phyloP scores from a whole-genome alignment of 768 basidiomycete species.

The Suillus variegatus region DNA sequence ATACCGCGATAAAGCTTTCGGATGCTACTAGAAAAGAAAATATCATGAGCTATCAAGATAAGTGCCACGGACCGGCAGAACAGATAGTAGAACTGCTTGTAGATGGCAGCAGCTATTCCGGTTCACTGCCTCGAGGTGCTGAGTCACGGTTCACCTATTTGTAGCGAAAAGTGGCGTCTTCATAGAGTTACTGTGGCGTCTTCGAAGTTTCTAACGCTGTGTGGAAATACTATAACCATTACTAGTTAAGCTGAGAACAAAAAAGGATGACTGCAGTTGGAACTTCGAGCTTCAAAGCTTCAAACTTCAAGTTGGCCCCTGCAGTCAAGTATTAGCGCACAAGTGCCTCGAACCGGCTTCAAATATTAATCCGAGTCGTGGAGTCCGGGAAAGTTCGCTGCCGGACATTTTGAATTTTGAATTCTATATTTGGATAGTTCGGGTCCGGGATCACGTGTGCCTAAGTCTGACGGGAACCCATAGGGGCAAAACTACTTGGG shows the following conservation, averaged over 20 bases:
- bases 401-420: too few species aligned
- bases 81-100: neutral
- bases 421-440: too few species aligned
- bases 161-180: constrained; percentile 14
- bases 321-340: too few species aligned
- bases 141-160: constrained; percentile 43
- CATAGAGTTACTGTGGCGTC: too few species aligned
- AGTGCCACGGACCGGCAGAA: neutral
- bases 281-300: neutral
- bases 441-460: too few species aligned
- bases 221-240: too few species aligned
- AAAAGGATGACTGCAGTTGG: neutral
- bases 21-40: neutral
- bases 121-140: neutral
- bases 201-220: neutral
- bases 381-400: too few species aligned
- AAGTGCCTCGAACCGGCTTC: too few species aligned
- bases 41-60: neutral
- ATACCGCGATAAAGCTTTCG: neutral
- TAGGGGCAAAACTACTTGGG: too few species aligned
- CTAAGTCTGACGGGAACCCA: too few species aligned
- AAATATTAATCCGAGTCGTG: too few species aligned
- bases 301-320: too few species aligned
- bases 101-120: neutral
- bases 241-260: neutral